Evolutionary conservation across 176 grass and related monocot genomes (phyloP).

Genomic region (Triticum dicoccoides): DNA sequence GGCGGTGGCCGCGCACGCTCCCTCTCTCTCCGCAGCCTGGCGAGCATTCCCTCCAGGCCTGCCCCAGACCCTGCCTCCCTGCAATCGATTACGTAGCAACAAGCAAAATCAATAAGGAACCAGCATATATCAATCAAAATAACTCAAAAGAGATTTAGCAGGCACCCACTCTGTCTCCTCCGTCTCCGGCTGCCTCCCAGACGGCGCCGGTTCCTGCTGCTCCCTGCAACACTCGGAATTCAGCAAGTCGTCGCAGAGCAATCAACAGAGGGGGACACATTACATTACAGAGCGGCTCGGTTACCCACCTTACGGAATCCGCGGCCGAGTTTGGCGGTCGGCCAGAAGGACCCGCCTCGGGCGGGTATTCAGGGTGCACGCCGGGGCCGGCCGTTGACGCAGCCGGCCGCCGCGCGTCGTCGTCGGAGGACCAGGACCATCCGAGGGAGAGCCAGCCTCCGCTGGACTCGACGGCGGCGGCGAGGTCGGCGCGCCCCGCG

Average conservation of each 20-base stretch:
- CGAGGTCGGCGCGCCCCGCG: slow-evolving; percentile 69
- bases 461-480: slow-evolving; percentile 46
- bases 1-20: background rate
- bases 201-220: slow-evolving; percentile 11
- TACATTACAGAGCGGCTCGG: background rate
- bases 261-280: background rate
- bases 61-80: slow-evolving; percentile 18
- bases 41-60: slow-evolving; percentile 52
- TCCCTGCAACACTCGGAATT: slow-evolving; percentile 29
- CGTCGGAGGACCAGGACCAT: slow-evolving; percentile 67
- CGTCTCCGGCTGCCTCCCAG: background rate
- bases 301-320: slow-evolving; percentile 20
- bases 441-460: slow-evolving; percentile 87
- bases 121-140: background rate
- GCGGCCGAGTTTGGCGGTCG: background rate
- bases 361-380: slow-evolving; percentile 29
- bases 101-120: background rate
- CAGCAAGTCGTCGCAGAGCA: background rate
- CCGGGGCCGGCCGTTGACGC: background rate
- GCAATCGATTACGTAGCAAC: background rate
- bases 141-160: background rate
- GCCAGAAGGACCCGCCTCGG: background rate
- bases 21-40: slow-evolving; percentile 47
- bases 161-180: slow-evolving; percentile 31
- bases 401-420: background rate